Evolutionary conservation across 2,329 filamentous ascomycete genomes (phyloP).

Genomic region (Mycogone perniciosa): DNA sequence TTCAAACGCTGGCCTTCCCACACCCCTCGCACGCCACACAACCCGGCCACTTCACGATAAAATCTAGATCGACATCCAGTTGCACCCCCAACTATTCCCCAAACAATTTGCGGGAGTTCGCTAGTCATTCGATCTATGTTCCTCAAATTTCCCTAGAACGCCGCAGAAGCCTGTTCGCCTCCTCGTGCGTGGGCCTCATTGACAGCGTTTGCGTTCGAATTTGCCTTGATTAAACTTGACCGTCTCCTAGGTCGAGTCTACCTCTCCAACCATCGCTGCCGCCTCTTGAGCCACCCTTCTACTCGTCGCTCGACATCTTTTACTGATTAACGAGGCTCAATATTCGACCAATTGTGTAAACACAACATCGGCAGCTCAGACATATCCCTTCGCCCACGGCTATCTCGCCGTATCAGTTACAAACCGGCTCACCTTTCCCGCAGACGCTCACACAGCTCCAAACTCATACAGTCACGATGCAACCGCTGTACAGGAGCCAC

Average conservation of each 20-base stretch:
- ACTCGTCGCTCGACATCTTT: conserved; percentile 24
- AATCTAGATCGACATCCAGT: conserved; percentile 38
- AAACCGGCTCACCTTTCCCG: conserved; percentile 41
- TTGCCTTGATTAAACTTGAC: conserved; percentile 10
- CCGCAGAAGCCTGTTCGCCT: conserved; percentile 19
- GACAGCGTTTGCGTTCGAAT: conserved; percentile 10
- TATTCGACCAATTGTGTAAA: conserved; percentile 52
- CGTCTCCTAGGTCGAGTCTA: neutral
- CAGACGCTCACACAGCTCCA: conserved; percentile 53
- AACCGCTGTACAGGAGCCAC: conserved; percentile 49
- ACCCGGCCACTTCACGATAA: conserved; percentile 23
- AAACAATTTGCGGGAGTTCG: conserved; percentile 27
- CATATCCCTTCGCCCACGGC: conserved; percentile 47
- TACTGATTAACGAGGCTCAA: conserved; percentile 46
- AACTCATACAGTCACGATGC: conserved; percentile 38
- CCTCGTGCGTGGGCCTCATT: conserved; percentile 21
- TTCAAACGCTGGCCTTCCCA: conserved; percentile 10
- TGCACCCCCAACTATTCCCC: conserved; percentile 42
- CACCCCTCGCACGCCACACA: conserved; percentile 1
- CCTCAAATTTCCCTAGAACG: conserved; percentile 26
- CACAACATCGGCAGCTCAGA: conserved; percentile 42
- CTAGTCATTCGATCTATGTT: conserved; percentile 30
- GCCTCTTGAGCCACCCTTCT: neutral
- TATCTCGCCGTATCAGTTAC: conserved; percentile 46
- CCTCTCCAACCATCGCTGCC: neutral